Evolutionary conservation across 208 protist species (phyloP), one percentile per base, ranked within the genome.

Genomic region (Trypanosoma scelopori): DNA sequence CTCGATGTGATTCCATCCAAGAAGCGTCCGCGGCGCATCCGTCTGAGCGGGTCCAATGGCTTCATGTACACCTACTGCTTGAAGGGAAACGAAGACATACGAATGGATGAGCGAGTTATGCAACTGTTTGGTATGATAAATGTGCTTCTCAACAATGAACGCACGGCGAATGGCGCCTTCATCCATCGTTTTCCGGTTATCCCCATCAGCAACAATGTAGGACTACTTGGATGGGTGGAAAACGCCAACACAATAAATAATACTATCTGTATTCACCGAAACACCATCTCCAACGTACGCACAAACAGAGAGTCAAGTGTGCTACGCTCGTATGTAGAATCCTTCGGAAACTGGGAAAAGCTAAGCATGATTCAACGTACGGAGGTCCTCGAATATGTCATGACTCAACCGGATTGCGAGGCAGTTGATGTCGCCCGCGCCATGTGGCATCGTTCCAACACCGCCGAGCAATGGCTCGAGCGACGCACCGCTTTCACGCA

Each of bases 21-120:
- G 87, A 99, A 99, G 86, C 85, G 98, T 16, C 99, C 99, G 20
- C 81, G 98, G 22, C 97, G 98, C 77, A 89, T 99, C 18, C 97
- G 92, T 48, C 90, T 99, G 11, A 90, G 91, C 65, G 98, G 98
- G 20, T 97, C 83, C 7, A 97, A 99, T 77, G 98, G 98, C 28
- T 79, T 82, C 4, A 81, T 95, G 23, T 99, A 99, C 85, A 78
- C 83, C 20, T 99, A 98, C 88, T 93, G 99, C 48, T 84, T 99
- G 7, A 99, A 99, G 76, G 98, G 98, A 23, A 97, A 98, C 73
- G 98, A 99, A 79, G 97, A 98, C 76, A 92, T 98, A 49, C 88
- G 98, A 30, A 98, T 99, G 96, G 99, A 99, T 78, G 99, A 99
- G 87, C 92, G 99, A 23, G 99, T 99, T 27, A 99, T 99, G 99